Evolutionary conservation across 305 asterid genomes (phyloP), one percentile per base, ranked within the genome.

Genomic region (Withania somnifera): DNA sequence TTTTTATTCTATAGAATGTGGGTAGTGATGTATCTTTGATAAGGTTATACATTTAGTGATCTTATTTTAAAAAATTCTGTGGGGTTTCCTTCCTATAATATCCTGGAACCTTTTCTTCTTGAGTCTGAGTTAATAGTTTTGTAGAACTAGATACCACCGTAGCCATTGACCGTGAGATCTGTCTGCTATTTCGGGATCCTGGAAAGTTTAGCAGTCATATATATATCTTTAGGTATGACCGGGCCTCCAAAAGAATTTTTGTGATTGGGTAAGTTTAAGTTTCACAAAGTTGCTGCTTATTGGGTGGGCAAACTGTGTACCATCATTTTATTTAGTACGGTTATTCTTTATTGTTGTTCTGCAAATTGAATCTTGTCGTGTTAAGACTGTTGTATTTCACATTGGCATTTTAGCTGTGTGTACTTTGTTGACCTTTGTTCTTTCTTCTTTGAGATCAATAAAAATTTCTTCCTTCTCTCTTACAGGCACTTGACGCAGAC

Each of bases 401-500:
- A 75, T 75, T 50, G 47, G 11, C 38, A 76, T 76, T 76, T 61
- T 17, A 17, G 32, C n/a, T 5, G 80, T 76, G 63, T 5, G 38
- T 76, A 17, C 80, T 76, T 76, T 76, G 47, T 51, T 76, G 30
- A 11, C 45, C 64, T 51, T 28, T 17, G 45, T 51, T 19, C 30
- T 51, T 76, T 47, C 26, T 15, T 47, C 2, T 11, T 51, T 76
- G 80, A 76, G 19, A 76, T 76, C 30, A 76, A 69, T 40, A 42
- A 51, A 76, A 11, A 28, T 9, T 28, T 26, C 54, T n/a, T 73
- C 28, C 63, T 76, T 28, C 63, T 66, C 52, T 64, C 84, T 81
- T 79, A 40, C 89, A 96, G 99, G 92, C 91, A 94, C 88, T 93
- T 96, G 88, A 94, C 98, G 40, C 77, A 93, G 54, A 84, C 89